Conservation (phyloP, 148 eudicot species). For the Vaccinium darrowii region DNA sequence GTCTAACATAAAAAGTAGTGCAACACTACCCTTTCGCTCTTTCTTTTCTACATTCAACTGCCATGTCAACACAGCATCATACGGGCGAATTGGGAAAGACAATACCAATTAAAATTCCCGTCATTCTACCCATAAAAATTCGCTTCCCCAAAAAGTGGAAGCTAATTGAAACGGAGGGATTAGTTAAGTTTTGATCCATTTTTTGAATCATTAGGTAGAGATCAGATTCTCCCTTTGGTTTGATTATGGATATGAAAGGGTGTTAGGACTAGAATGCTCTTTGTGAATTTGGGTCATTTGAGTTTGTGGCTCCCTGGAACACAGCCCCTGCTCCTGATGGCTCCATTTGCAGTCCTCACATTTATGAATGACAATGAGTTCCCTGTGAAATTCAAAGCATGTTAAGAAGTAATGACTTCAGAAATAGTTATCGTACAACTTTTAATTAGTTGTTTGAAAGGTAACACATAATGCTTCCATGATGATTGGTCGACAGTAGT, state of each 20-base stretch:
- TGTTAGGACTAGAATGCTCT: background rate
- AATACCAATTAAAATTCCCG: too few species aligned
- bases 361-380: background rate
- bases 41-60: too few species aligned
- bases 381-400: background rate
- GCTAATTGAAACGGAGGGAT: too few species aligned
- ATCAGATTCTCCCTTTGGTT: background rate
- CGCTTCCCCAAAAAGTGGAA: too few species aligned
- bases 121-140: too few species aligned
- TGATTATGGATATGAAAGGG: background rate
- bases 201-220: background rate
- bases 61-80: too few species aligned
- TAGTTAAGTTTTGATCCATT: background rate
- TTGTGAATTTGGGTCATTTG: background rate
- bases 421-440: background rate
- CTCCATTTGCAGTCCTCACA: background rate
- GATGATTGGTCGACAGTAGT: background rate
- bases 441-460: background rate
- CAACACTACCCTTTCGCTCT: too few species aligned
- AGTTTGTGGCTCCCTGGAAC: background rate
- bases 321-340: background rate
- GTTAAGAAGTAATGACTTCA: background rate
- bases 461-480: background rate
- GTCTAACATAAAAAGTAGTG: too few species aligned
- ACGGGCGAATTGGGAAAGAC: too few species aligned